These are phyloP conservation scores for Leccinum longicurvipes DNA, from an alignment of 768 basidiomycete genomes.

Conservation along the genomic window DNA sequence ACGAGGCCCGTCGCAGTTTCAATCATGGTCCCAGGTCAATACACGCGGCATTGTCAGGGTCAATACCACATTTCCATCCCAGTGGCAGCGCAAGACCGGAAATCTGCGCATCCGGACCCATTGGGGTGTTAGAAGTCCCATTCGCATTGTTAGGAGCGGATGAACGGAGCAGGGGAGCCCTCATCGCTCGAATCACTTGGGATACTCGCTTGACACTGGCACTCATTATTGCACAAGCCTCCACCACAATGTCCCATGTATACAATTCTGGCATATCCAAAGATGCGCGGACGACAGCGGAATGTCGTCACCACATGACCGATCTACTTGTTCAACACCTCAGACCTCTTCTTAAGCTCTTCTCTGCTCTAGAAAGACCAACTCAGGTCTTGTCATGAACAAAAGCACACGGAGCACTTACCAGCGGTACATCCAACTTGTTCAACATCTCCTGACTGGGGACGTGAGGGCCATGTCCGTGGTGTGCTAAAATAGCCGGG, in stretches of 20 bases:
- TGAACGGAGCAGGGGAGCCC: no score
- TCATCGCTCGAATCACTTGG: no score
- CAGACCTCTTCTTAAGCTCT: constrained; percentile 44
- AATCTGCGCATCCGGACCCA: constrained; percentile 27
- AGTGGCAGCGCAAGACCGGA: constrained; percentile 54
- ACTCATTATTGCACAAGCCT: neutral
- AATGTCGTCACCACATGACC: neutral
- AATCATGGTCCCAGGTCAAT: no score
- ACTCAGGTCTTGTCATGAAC: neutral
- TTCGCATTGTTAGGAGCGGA: no score
- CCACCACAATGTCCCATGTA: no score
- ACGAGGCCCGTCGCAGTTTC: constrained; percentile 38
- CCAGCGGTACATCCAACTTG: constrained; percentile 47
- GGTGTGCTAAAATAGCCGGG: constrained; percentile 42
- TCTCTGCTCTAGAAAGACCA: constrained; percentile 43
- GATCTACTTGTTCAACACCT: constrained; percentile 43
- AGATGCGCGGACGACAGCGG: neutral
- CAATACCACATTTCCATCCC: constrained; percentile 50
- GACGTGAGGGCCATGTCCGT: constrained; percentile 50
- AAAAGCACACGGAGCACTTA: neutral
- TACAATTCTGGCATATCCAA: no score
- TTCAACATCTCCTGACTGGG: constrained; percentile 43
- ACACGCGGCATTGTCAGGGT: constrained; percentile 66
- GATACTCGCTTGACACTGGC: no score
- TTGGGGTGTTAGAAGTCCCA: no score